Conservation (phyloP, 2,329 filamentous ascomycete genomes). For the Clonostachys chloroleuca region DNA sequence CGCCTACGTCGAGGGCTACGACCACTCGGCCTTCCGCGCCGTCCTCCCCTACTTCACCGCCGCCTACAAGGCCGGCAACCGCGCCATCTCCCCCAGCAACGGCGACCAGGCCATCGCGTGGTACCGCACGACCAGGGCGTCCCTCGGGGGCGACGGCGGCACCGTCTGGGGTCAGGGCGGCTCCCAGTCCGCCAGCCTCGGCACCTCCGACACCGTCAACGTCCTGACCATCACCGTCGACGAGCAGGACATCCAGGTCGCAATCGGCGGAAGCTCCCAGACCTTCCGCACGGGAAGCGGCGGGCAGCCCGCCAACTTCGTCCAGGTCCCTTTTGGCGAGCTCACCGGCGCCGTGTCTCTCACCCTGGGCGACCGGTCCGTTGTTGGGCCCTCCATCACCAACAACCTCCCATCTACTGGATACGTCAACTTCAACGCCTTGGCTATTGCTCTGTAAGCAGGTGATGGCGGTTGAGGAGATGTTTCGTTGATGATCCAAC, state of each 20-base stretch:
- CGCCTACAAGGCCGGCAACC: slow-evolving; percentile 36
- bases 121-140: slow-evolving; percentile 21
- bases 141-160: slow-evolving; percentile 17
- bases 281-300: slow-evolving; percentile 8
- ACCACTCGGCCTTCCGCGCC: slow-evolving; percentile 44
- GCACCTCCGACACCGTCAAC: slow-evolving; percentile 21
- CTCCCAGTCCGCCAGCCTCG: slow-evolving; percentile 10
- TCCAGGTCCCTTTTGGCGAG: slow-evolving; percentile 12
- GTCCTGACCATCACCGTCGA: slow-evolving; percentile 21
- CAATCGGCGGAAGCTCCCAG: slow-evolving; percentile 17
- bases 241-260: slow-evolving; percentile 16
- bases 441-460: slow-evolving; percentile 9
- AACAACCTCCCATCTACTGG: slow-evolving; percentile 8
- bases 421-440: slow-evolving; percentile 13
- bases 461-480: too few species aligned
- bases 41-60: slow-evolving; percentile 45
- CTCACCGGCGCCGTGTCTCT: slow-evolving; percentile 7
- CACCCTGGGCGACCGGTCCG: slow-evolving; percentile 8
- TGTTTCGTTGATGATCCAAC: too few species aligned
- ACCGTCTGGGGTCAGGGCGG: slow-evolving; percentile 21
- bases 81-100: slow-evolving; percentile 12
- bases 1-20: slow-evolving; percentile 39
- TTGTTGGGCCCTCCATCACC: slow-evolving; percentile 9
- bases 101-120: slow-evolving; percentile 20
- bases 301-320: slow-evolving; percentile 9